phyloP scores from a whole-genome alignment of 306 rosid genomes.

The Abrus pulchellus region DNA sequence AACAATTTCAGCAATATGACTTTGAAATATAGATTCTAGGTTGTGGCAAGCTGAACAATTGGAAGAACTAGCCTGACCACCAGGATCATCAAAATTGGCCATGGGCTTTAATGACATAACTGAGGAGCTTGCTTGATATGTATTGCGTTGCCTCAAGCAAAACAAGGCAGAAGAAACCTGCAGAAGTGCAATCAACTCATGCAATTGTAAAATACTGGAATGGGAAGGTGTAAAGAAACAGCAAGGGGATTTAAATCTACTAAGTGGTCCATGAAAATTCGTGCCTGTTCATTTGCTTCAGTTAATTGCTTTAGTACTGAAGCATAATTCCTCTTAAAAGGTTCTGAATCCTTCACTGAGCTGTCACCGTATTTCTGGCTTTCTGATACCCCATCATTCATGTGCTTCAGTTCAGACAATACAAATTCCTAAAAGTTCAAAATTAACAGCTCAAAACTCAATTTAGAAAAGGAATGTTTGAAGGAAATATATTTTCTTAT shows the following conservation, averaged over 20 bases:
- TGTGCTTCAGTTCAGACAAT: conserved; percentile 80
- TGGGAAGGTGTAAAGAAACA: conserved; percentile 25
- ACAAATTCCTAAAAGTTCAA: conserved; percentile 74
- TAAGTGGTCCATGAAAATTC: conserved; percentile 45
- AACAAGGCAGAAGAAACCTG: conserved; percentile 89
- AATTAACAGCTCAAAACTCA: conserved; percentile 51
- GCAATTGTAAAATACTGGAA: conserved; percentile 44
- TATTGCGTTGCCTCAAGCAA: conserved; percentile 88
- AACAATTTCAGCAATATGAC: conserved; percentile 83
- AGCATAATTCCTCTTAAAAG: conserved; percentile 88
- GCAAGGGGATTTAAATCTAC: conserved; percentile 32
- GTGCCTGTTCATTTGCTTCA: conserved; percentile 88
- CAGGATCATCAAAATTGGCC: conserved; percentile 62
- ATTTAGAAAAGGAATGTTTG: conserved; percentile 31
- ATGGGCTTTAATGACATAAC: conserved; percentile 59
- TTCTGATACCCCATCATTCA: conserved; percentile 81
- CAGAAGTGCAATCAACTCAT: conserved; percentile 49
- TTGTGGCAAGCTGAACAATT: conserved; percentile 62
- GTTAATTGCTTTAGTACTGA: conserved; percentile 76
- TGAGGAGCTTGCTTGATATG: conserved; percentile 75
- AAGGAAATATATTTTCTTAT: conserved; percentile 39
- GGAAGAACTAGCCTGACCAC: conserved; percentile 64
- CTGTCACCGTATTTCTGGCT: conserved; percentile 72
- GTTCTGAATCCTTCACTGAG: conserved; percentile 74
- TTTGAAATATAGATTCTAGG: conserved; percentile 71